Evolutionary conservation across 1,284 basidiomycete species (phyloP).

Genomic region (Microbotryum intermedium): DNA sequence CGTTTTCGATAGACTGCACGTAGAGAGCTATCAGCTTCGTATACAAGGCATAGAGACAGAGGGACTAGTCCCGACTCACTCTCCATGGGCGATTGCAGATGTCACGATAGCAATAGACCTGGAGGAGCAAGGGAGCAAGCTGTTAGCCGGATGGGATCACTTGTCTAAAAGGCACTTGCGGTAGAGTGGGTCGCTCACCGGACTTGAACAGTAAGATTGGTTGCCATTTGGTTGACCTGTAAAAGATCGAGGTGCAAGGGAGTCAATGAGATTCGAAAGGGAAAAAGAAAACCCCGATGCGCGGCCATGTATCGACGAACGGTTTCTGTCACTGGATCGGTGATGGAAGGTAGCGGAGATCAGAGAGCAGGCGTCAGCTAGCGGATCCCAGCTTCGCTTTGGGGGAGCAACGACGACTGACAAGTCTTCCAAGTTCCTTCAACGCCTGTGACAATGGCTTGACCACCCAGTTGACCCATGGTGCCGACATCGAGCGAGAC

Average conservation of each 20-base stretch:
- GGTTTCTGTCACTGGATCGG: constrained; percentile 23
- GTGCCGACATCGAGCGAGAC: constrained; percentile 72
- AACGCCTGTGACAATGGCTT: constrained; percentile 83
- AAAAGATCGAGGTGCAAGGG: not conserved
- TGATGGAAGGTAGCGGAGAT: too few species aligned
- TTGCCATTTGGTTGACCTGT: constrained; percentile 87
- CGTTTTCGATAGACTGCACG: constrained; percentile 45
- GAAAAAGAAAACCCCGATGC: not conserved
- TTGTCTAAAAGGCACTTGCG: not conserved
- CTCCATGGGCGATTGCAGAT: constrained; percentile 26
- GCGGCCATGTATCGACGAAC: constrained; percentile 2
- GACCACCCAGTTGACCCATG: constrained; percentile 83
- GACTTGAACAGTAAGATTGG: constrained; percentile 86
- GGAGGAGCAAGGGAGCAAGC: not conserved
- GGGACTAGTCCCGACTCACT: constrained; percentile 5
- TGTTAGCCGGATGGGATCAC: not conserved
- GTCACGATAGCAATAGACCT: constrained; percentile 25
- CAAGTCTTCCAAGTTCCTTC: constrained; percentile 86
- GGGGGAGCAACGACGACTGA: constrained; percentile 51
- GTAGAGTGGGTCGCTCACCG: constrained; percentile 50
- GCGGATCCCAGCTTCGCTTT: constrained; percentile 4
- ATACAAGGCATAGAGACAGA: not conserved
- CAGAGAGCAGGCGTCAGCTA: too few species aligned
- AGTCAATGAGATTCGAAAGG: not conserved
- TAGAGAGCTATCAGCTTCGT: constrained; percentile 35